phyloP scores from a whole-genome alignment of 2,329 filamentous ascomycete species.

The Cercospora janseana region DNA sequence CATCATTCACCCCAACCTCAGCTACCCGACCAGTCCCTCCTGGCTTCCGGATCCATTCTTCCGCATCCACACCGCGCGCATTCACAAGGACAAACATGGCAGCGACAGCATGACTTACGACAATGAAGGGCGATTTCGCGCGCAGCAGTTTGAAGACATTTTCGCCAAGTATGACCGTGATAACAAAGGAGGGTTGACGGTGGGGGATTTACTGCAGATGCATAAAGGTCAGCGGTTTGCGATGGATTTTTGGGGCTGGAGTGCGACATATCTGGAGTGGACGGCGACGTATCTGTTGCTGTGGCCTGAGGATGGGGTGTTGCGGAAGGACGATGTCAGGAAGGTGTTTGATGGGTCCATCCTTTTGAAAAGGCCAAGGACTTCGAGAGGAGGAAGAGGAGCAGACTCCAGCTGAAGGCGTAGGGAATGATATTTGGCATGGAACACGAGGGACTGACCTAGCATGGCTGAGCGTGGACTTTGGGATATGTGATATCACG shows the following conservation, averaged over 20 bases:
- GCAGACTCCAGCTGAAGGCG: too few relatives aligned
- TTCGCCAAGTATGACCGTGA: slow-evolving; percentile 48
- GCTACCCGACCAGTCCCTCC: slow-evolving; percentile 47
- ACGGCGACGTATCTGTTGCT: slow-evolving; percentile 54
- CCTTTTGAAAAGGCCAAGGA: slow-evolving; percentile 47
- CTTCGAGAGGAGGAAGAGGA: slow-evolving; percentile 27
- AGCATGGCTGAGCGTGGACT: too few relatives aligned
- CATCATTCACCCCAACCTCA: slow-evolving; percentile 52
- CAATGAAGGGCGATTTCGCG: slow-evolving; percentile 47
- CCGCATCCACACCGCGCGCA: slow-evolving; percentile 42
- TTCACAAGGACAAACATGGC: slow-evolving; percentile 48
- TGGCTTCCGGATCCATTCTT: slow-evolving; percentile 49
- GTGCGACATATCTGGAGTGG: slow-evolving; percentile 49
- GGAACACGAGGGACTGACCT: too few relatives aligned
- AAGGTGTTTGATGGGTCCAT: slow-evolving; percentile 54
- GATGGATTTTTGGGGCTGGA: slow-evolving; percentile 49
- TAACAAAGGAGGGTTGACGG: slow-evolving; percentile 42
- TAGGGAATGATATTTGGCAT: too few relatives aligned
- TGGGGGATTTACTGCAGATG: slow-evolving; percentile 41
- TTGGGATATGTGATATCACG: too few relatives aligned
- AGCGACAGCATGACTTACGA: slow-evolving; percentile 47
- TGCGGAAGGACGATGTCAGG: slow-evolving; percentile 59
- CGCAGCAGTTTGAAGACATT: slow-evolving; percentile 50
- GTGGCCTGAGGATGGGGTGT: slow-evolving; percentile 55
- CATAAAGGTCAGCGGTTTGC: slow-evolving; percentile 45